A percentile compares a stretch with the other conserved stretches of the same genome.
Conservation (phyloP, 2,329 filamentous ascomycete species). For the Ascochyta rabiei region DNA sequence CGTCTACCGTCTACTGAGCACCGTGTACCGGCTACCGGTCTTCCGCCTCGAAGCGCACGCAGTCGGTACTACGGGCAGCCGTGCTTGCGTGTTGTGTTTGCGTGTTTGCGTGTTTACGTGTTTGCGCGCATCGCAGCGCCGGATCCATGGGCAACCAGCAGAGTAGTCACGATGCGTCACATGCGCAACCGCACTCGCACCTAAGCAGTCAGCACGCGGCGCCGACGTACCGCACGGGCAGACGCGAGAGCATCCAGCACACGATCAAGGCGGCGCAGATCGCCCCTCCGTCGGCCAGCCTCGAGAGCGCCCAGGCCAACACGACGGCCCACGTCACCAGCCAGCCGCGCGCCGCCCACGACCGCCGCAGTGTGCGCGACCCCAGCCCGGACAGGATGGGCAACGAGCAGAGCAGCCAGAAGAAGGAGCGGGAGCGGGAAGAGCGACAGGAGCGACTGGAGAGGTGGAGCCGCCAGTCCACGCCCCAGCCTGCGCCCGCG, state of each 20-base stretch:
- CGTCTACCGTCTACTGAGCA: background rate
- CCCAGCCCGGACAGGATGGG: conserved; percentile 41
- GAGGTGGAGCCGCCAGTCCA: conserved; percentile 15
- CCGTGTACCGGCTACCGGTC: background rate
- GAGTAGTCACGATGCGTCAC: too few species aligned
- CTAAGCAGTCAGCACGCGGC: conserved; percentile 14
- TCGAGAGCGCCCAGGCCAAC: conserved; percentile 41
- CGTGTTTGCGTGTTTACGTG: too few species aligned
- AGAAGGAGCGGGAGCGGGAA: conserved; percentile 20
- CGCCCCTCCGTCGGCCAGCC: conserved; percentile 46
- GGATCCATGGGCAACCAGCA: conserved; percentile 46
- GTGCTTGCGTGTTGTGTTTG: background rate
- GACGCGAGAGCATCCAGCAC: conserved; percentile 50
- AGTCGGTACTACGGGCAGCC: background rate
- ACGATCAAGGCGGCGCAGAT: conserved; percentile 46
- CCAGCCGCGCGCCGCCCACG: conserved; percentile 41
- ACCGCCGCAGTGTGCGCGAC: conserved; percentile 24
- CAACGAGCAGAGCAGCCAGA: conserved; percentile 49
- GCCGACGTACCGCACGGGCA: conserved; percentile 36
- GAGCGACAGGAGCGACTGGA: conserved; percentile 5
- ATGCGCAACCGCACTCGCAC: conserved; percentile 26
- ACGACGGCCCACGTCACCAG: conserved; percentile 33
- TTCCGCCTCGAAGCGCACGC: background rate
- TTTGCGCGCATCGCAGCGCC: conserved; percentile 7
- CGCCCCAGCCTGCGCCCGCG: conserved; percentile 11